These are phyloP conservation scores for Vitrella brassicaformis DNA, from an alignment of 73 alveolate genomes.

Conservation along the genomic window DNA sequence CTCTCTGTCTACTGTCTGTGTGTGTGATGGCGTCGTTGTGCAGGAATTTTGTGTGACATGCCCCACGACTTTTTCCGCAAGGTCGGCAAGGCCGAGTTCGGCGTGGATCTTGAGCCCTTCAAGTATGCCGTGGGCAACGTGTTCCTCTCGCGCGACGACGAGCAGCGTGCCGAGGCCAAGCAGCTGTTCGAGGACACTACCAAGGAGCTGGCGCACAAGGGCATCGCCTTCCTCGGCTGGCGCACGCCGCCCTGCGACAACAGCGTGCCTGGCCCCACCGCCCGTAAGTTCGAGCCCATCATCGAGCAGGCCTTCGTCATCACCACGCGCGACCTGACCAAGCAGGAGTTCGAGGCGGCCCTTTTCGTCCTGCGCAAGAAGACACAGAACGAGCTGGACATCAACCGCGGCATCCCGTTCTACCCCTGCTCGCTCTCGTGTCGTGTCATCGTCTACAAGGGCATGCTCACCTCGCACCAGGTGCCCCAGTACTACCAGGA, in stretches of 20 bases:
- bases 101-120: background rate
- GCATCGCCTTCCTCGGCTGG: background rate
- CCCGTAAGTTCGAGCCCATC: background rate
- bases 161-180: background rate
- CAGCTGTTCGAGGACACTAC: background rate
- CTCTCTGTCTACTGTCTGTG: background rate
- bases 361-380: conserved; percentile 30
- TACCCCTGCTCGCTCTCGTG: background rate
- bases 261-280: background rate
- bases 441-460: conserved; percentile 26
- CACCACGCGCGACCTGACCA: conserved; percentile 5
- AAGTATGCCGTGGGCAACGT: conserved; percentile 33
- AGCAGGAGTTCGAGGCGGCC: conserved; percentile 23
- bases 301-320: conserved; percentile 1
- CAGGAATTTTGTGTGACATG: conserved; percentile 23
- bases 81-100: conserved; percentile 22
- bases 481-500: background rate
- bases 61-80: conserved; percentile 30
- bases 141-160: conserved; percentile 7
- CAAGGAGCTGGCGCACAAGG: background rate
- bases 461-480: conserved; percentile 31
- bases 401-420: conserved; percentile 18
- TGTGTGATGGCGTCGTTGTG: conserved; percentile 7
- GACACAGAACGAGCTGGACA: conserved; percentile 11
- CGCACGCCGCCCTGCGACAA: background rate